Evolutionary conservation across 176 grass and related monocot species (phyloP).

Genomic region (Luzula sylvatica): DNA sequence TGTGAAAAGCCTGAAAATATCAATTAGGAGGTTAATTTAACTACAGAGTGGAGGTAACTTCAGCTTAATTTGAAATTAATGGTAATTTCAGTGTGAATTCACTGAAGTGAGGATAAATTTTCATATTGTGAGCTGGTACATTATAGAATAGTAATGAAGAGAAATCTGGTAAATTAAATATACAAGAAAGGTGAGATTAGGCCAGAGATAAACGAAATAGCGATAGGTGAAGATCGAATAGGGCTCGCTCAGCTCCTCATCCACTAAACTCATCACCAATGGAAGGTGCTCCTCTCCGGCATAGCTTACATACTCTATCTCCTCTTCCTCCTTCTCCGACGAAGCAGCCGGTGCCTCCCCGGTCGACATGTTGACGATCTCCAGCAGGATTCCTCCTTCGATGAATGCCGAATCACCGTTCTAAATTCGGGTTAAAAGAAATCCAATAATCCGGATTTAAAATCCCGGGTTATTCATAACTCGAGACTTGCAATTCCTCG

Average conservation of each 20-base stretch:
- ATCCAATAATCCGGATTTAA: too few relatives aligned
- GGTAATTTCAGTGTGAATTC: slow-evolving; percentile 2
- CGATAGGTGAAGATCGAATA: slow-evolving; percentile 99
- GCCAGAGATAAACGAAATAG: slow-evolving; percentile 98
- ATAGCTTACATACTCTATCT: slow-evolving; percentile 70
- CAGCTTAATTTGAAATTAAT: not conserved
- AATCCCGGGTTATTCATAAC: too few relatives aligned
- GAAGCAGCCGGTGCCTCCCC: not conserved
- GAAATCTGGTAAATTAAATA: too few relatives aligned
- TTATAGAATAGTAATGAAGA: not conserved
- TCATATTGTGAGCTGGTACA: not conserved
- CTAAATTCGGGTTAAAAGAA: too few relatives aligned
- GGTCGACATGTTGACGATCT: slow-evolving; percentile 24
- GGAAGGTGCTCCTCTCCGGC: slow-evolving; percentile 94
- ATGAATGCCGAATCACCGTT: slow-evolving; percentile 1
- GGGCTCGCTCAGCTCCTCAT: slow-evolving; percentile 95
- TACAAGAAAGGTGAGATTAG: slow-evolving; percentile 91
- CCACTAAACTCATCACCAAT: slow-evolving; percentile 83
- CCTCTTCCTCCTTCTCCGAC: not conserved
- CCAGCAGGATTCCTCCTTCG: not conserved
- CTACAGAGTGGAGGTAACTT: not conserved
- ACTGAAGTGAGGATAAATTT: not conserved
- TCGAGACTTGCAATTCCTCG: too few relatives aligned
- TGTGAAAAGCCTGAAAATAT: slow-evolving; percentile 31
- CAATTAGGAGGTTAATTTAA: not conserved